Evolutionary conservation across 2,329 filamentous ascomycete species (phyloP).

Genomic region (Apiospora hydei): DNA sequence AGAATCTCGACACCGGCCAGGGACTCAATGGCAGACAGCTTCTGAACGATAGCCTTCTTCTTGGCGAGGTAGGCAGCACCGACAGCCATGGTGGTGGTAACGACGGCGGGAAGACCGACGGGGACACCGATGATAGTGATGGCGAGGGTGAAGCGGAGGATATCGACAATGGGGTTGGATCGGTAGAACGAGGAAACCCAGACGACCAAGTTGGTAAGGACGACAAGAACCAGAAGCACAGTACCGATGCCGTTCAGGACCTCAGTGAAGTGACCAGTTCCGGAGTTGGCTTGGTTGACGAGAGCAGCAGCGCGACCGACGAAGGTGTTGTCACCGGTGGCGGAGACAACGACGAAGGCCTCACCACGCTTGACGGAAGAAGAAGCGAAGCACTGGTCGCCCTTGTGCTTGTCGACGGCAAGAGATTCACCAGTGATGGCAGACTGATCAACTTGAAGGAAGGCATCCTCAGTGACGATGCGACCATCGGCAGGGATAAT

Average conservation of each 20-base stretch:
- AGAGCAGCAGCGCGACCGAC: slow-evolving; percentile 88
- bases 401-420: slow-evolving; percentile 86
- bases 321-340: slow-evolving; percentile 89
- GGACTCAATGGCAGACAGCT: slow-evolving; percentile 90
- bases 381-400: slow-evolving; percentile 83
- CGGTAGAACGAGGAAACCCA: slow-evolving; percentile 91
- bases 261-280: slow-evolving; percentile 87
- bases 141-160: slow-evolving; percentile 84
- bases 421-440: slow-evolving; percentile 92
- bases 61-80: slow-evolving; percentile 90
- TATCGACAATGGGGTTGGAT: slow-evolving; percentile 79
- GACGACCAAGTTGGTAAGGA: slow-evolving; percentile 80
- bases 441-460: slow-evolving; percentile 91
- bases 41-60: slow-evolving; percentile 93
- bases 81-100: slow-evolving; percentile 94
- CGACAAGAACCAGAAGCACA: slow-evolving; percentile 79
- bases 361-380: slow-evolving; percentile 91
- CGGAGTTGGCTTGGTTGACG: slow-evolving; percentile 77
- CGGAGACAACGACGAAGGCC: slow-evolving; percentile 81
- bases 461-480: slow-evolving; percentile 82
- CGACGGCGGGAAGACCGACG: slow-evolving; percentile 90
- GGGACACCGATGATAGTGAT: slow-evolving; percentile 93
- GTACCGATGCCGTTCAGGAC: slow-evolving; percentile 88
- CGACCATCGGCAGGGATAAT: slow-evolving; percentile 90
- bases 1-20: slow-evolving; percentile 92